A percentile compares a stretch with the other conserved stretches of the same genome.
These are phyloP conservation scores for Microsporum audouinii DNA, from an alignment of 2,329 filamentous ascomycete species.

Conservation along the genomic window DNA sequence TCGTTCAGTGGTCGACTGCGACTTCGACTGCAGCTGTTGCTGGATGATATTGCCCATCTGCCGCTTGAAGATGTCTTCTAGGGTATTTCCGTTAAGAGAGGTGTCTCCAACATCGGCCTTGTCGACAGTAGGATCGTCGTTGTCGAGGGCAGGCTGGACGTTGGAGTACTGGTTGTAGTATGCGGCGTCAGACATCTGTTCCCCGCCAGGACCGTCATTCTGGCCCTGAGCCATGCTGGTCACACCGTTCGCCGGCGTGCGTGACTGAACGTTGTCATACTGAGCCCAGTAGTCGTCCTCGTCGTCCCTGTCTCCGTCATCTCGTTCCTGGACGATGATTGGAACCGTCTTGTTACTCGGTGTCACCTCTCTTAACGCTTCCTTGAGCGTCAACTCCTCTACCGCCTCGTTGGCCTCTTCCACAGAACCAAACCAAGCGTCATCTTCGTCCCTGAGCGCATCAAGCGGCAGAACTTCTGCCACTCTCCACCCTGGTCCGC, in stretches of 20 bases:
- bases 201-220: conserved; percentile 18
- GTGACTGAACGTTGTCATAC: conserved; percentile 47
- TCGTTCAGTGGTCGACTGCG: not conserved
- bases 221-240: not conserved
- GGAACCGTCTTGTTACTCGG: not conserved
- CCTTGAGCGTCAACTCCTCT: conserved; percentile 26
- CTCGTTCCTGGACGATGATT: conserved; percentile 14
- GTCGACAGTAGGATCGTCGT: conserved; percentile 49
- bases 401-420: conserved; percentile 43
- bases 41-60: conserved; percentile 24
- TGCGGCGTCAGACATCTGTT: conserved; percentile 40
- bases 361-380: conserved; percentile 26
- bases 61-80: conserved; percentile 32
- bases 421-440: conserved; percentile 43
- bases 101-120: conserved; percentile 38
- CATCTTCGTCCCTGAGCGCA: conserved; percentile 36
- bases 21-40: conserved; percentile 12
- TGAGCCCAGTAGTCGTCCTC: conserved; percentile 56
- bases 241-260: conserved; percentile 37
- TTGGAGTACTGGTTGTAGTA: conserved; percentile 52
- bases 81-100: conserved; percentile 43
- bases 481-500: conserved; percentile 46
- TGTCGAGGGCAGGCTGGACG: conserved; percentile 54
- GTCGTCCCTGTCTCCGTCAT: conserved; percentile 41
- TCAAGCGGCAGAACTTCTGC: conserved; percentile 48